Evolutionary conservation across 169 alveolate species (phyloP), one percentile per base, ranked within the genome.

Genomic region (Blepharisma undulans): DNA sequence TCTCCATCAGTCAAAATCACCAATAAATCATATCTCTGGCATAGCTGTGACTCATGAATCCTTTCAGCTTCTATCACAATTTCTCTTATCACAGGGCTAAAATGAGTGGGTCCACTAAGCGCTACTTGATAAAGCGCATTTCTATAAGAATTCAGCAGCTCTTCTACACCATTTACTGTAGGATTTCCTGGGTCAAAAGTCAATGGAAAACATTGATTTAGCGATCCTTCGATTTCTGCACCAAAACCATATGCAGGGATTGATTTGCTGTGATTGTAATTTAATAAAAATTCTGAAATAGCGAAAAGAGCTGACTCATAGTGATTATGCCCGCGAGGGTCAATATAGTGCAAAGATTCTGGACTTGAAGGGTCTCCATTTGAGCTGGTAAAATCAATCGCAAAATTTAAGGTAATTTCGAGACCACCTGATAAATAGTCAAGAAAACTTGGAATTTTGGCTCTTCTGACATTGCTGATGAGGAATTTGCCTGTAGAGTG

Each of bases 231-330:
- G 22, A 96, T 72, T 66, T 92, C 90, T 12, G 96, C 98, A 27
- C 98, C 98, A 88, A 96, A 97, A 12, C 98, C 98, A 89, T 93
- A 97, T 18, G 94, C 92, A 12, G 98, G 98, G 36, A 96, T 93
- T 60, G 90, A 60, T 71, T 95, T 93, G 89, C 96, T 97, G 72
- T 93, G 60, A 85, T 96, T 97, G 85, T 94, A 97, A 84, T 96
- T 93, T 21, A 93, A 91, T 12, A 97, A 87, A 34, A 97, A 95
- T 33, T 91, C 89, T 4, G 95, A 93, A n/a, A 96, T 95, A 30
- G 95, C 76, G 12, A 60, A 77, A 1, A 97, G 91, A 5, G 98
- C 98, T 61, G 92, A 30, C n/a, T 90, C 78, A 90, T 97, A 97
- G 27, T 93, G 87, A 48, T 95, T 96, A 79, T 90, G 14, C 72